Conservation (phyloP, 2,329 filamentous ascomycete species). For the Colletotrichum tanaceti region DNA sequence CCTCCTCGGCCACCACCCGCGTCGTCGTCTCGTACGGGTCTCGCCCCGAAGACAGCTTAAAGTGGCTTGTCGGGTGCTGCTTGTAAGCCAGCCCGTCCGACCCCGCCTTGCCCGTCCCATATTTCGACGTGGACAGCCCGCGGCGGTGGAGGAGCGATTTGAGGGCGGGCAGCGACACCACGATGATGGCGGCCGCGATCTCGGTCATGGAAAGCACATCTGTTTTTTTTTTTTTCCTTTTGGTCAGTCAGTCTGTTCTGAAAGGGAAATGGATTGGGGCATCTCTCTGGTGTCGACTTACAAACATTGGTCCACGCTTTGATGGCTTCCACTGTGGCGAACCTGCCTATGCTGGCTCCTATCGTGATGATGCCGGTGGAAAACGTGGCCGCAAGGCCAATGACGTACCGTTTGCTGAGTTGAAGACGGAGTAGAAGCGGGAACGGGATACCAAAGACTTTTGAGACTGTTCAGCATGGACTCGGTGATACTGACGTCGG, state of each 20-base stretch:
- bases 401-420: constrained; percentile 42
- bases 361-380: constrained; percentile 43
- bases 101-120: constrained; percentile 26
- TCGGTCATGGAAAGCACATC: constrained; percentile 44
- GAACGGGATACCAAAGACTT: constrained; percentile 43
- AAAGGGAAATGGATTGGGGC: no score
- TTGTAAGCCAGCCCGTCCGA: constrained; percentile 30
- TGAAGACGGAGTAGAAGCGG: constrained; percentile 42
- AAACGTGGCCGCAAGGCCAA: constrained; percentile 41
- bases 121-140: constrained; percentile 31
- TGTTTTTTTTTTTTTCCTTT: background rate
- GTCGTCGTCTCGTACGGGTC: constrained; percentile 40
- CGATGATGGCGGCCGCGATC: constrained; percentile 42
- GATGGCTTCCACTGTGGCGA: constrained; percentile 42
- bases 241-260: no score
- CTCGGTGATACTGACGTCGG: background rate
- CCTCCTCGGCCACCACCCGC: constrained; percentile 33
- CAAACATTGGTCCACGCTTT: constrained; percentile 43
- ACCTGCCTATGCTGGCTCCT: constrained; percentile 43
- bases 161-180: constrained; percentile 42
- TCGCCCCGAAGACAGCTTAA: constrained; percentile 42
- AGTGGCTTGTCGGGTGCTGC: constrained; percentile 33
- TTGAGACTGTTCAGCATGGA: background rate
- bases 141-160: constrained; percentile 42
- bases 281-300: constrained; percentile 25